phyloP scores from a whole-genome alignment of 495 filamentous ascomycete genomes.

The Penicillium parvum region DNA sequence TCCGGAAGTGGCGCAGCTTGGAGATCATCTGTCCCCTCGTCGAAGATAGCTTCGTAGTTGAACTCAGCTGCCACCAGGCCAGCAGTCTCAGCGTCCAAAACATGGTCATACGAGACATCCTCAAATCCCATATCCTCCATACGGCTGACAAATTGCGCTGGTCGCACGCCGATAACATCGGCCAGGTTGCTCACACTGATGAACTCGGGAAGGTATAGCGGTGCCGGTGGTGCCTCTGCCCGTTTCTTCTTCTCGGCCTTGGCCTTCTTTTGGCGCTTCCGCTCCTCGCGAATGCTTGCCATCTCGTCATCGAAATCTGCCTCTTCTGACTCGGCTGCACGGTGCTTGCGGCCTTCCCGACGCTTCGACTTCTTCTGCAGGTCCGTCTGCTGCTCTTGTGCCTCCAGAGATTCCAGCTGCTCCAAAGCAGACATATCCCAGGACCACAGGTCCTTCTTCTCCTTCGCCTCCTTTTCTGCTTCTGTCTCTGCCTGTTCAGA shows the following conservation, averaged over 20 bases:
- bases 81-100: constrained; percentile 86
- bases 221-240: constrained; percentile 43
- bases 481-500: constrained; percentile 4
- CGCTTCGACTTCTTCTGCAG: constrained; percentile 22
- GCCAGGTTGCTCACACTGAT: constrained; percentile 85
- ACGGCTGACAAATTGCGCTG: constrained; percentile 66
- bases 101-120: constrained; percentile 68
- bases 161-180: constrained; percentile 65
- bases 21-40: constrained; percentile 64
- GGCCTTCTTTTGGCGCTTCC: constrained; percentile 45
- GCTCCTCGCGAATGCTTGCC: constrained; percentile 31
- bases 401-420: constrained; percentile 16
- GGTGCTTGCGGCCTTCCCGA: constrained; percentile 23
- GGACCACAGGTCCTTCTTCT: constrained; percentile 25
- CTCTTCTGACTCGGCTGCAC: constrained; percentile 24
- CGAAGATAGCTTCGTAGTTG: constrained; percentile 86
- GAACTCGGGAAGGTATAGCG: constrained; percentile 80
- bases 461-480: constrained; percentile 1
- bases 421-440: constrained; percentile 36
- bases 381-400: constrained; percentile 5
- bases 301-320: constrained; percentile 37
- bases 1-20: constrained; percentile 62
- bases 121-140: constrained; percentile 77
- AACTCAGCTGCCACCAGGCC: constrained; percentile 89
- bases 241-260: constrained; percentile 38